Percentiles rank a stretch among this genome's conserved stretches.
Conservation (phyloP, 257 asterid genomes). For the Nicotiana benthamiana region DNA sequence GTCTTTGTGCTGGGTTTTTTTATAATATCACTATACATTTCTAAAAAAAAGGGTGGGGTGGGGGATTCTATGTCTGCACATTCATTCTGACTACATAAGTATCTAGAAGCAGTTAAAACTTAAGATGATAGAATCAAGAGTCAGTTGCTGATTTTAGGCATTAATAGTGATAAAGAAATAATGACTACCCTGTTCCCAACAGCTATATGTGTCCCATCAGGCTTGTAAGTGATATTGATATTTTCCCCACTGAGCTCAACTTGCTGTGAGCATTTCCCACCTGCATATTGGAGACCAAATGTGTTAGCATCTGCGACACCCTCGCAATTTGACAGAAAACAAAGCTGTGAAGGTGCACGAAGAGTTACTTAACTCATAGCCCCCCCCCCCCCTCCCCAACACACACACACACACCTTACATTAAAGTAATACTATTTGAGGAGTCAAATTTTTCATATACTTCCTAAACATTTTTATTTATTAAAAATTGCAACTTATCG, state of each 20-base stretch:
- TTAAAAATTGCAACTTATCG: not conserved
- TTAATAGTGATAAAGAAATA: not conserved
- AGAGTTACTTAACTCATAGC: not conserved
- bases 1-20: too few relatives aligned
- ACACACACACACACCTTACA: not conserved
- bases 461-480: not conserved
- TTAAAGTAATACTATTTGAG: not conserved
- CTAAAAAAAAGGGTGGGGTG: too few relatives aligned
- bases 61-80: not conserved
- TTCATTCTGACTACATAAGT: not conserved
- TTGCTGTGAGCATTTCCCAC: conserved; percentile 95
- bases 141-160: not conserved
- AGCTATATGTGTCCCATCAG: conserved; percentile 93
- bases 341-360: not conserved
- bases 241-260: conserved; percentile 97
- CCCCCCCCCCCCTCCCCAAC: not conserved
- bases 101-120: not conserved
- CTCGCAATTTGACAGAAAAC: not conserved
- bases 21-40: too few relatives aligned
- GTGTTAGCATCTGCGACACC: not conserved
- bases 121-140: not conserved
- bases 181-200: conserved; percentile 87
- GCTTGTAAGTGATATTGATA: conserved; percentile 91
- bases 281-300: conserved; percentile 33
- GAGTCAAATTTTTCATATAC: not conserved